Percentiles rank a stretch among this genome's conserved stretches.
Evolutionary conservation across 176 grass and related monocot species (phyloP).

Genomic region (Elymus sibiricus): DNA sequence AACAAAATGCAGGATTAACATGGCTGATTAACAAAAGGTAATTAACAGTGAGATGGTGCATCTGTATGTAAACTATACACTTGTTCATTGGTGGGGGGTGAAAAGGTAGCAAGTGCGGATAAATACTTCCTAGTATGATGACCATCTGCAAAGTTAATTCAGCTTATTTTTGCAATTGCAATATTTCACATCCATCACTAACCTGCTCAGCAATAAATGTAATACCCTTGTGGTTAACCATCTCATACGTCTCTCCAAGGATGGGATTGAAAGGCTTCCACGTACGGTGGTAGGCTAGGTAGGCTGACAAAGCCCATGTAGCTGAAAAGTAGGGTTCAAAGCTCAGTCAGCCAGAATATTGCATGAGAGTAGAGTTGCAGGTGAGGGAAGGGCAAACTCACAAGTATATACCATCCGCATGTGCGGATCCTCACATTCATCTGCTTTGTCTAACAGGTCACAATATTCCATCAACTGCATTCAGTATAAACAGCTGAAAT

Average conservation of each 20-base stretch:
- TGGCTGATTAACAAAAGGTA: neutral
- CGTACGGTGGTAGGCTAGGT: slow-evolving; percentile 70
- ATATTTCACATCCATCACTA: slow-evolving; percentile 17
- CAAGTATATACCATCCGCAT: slow-evolving; percentile 91
- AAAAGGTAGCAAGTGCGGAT: neutral
- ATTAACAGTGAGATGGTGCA: neutral
- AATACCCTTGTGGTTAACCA: slow-evolving; percentile 84
- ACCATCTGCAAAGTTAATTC: neutral
- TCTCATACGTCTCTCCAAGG: slow-evolving; percentile 93
- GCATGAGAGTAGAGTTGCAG: neutral
- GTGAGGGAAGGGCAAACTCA: slow-evolving; percentile 42
- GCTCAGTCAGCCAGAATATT: slow-evolving; percentile 18
- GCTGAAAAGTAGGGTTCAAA: slow-evolving; percentile 53
- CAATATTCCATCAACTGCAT: slow-evolving; percentile 90
- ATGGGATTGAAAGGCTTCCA: slow-evolving; percentile 99
- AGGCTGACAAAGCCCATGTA: slow-evolving; percentile 88
- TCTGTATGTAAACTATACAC: neutral
- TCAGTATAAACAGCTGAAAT: slow-evolving; percentile 3
- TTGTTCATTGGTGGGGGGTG: neutral
- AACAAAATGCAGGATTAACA: slow-evolving; percentile 9
- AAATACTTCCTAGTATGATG: too few species aligned
- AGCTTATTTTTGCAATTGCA: slow-evolving; percentile 7
- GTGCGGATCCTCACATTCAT: slow-evolving; percentile 92
- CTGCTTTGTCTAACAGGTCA: slow-evolving; percentile 90
- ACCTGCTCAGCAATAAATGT: slow-evolving; percentile 93